Conservation (phyloP, 352 stramenopile genomes). For the Aphanomyces euteiches region DNA sequence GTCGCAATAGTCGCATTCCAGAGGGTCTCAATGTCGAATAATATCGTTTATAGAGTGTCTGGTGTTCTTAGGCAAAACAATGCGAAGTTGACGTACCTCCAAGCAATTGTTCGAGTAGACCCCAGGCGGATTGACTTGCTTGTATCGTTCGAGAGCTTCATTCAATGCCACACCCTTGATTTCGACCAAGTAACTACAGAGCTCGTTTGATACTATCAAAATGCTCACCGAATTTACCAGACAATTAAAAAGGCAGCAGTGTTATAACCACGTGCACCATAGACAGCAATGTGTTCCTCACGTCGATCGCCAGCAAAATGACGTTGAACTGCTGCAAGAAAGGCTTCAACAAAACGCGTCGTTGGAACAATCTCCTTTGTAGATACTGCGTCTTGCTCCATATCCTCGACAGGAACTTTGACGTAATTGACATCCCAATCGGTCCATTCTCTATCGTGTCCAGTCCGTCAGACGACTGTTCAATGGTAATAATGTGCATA, state of each 20-base stretch:
- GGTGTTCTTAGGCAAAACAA: conserved; percentile 15
- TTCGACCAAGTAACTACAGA: conserved; percentile 66
- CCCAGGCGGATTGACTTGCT: conserved; percentile 46
- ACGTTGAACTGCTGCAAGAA: conserved; percentile 52
- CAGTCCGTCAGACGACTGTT: too few species aligned
- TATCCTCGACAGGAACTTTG: conserved; percentile 49
- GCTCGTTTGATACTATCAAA: not conserved
- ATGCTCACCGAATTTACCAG: conserved; percentile 38
- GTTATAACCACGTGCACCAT: conserved; percentile 58
- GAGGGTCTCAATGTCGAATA: conserved; percentile 60
- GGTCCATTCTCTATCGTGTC: conserved; percentile 64
- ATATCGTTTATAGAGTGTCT: conserved; percentile 78
- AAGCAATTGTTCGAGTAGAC: conserved; percentile 67
- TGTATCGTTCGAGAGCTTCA: conserved; percentile 63
- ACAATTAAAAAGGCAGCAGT: conserved; percentile 72
- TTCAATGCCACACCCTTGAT: conserved; percentile 57
- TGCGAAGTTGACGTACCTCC: conserved; percentile 39
- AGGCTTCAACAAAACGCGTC: conserved; percentile 54
- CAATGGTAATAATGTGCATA: conserved; percentile 34
- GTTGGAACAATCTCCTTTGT: conserved; percentile 7
- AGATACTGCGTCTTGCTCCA: conserved; percentile 33
- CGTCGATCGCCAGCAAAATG: conserved; percentile 60
- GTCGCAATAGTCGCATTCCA: conserved; percentile 44
- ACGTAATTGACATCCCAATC: conserved; percentile 84
- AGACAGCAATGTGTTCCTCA: conserved; percentile 78